A percentile compares a stretch with the other conserved stretches of the same genome.
These are phyloP conservation scores for Chrysophaeum taylorii DNA, from an alignment of 352 stramenopile genomes.

Conservation along the genomic window DNA sequence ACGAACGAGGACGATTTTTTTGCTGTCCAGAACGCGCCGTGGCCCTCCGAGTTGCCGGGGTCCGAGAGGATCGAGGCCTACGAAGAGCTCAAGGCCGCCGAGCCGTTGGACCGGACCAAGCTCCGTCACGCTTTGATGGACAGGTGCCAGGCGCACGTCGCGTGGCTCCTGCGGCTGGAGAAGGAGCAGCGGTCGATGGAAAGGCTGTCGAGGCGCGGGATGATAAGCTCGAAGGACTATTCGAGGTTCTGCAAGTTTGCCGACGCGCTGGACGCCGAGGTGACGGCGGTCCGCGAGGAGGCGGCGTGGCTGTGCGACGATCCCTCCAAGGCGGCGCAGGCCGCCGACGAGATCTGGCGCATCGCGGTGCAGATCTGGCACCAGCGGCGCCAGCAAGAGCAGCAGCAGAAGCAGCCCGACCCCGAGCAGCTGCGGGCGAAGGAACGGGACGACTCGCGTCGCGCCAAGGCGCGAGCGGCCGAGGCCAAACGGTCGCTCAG, in stretches of 20 bases:
- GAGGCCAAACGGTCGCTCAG: constrained; percentile 3
- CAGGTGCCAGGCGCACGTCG: background rate
- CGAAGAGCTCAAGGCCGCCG: background rate
- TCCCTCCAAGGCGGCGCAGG: background rate
- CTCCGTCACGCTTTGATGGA: constrained; percentile 12
- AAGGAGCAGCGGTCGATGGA: background rate
- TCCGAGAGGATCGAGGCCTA: background rate
- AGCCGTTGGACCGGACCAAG: background rate
- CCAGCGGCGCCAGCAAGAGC: background rate
- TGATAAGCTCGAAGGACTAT: background rate
- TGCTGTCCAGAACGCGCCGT: too few species aligned
- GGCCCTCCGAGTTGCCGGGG: background rate
- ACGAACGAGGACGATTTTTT: too few species aligned
- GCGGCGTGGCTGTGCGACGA: constrained; percentile 7
- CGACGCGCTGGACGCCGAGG: background rate
- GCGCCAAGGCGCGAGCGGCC: background rate
- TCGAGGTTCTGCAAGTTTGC: background rate
- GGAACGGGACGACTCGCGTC: background rate
- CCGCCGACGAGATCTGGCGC: constrained; percentile 1
- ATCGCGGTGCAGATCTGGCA: constrained; percentile 15
- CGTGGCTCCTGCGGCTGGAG: constrained; percentile 6
- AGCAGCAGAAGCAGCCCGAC: background rate
- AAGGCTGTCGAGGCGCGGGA: background rate
- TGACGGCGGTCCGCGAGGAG: background rate
- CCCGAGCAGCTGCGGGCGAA: background rate